Conservation (phyloP, 2,329 filamentous ascomycete genomes). For the Rhinocladiella similis region DNA sequence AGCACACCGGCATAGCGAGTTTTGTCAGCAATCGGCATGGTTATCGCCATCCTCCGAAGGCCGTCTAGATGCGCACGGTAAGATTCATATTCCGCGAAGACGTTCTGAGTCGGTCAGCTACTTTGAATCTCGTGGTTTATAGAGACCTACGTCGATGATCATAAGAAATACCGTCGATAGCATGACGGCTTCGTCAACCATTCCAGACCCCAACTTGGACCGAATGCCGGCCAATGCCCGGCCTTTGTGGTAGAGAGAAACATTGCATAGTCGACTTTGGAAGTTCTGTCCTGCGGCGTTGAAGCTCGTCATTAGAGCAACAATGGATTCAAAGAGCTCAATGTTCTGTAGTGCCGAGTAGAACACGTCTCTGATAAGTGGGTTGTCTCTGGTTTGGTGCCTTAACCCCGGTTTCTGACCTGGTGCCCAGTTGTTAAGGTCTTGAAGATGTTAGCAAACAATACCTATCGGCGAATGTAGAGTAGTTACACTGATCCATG, state of each 20-base stretch:
- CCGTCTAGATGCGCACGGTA: conserved; percentile 19
- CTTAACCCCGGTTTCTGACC: conserved; percentile 18
- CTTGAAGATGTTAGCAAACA: conserved; percentile 8
- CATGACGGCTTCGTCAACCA: conserved; percentile 20
- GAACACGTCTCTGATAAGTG: conserved; percentile 21
- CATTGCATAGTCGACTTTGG: conserved; percentile 8
- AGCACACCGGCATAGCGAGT: conserved; percentile 9
- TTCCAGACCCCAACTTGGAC: conserved; percentile 11
- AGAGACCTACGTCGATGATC: conserved; percentile 21
- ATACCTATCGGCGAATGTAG: neutral
- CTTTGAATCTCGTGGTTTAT: no score
- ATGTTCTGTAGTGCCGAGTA: conserved; percentile 17
- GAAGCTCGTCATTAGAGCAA: conserved; percentile 21
- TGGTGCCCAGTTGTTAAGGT: conserved; percentile 18
- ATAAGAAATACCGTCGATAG: conserved; percentile 22
- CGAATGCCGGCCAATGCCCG: conserved; percentile 16
- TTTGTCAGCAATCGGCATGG: neutral
- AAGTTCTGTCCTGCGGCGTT: conserved; percentile 16
- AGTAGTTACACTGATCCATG: conserved; percentile 17
- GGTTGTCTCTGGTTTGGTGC: conserved; percentile 21
- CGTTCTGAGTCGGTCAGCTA: conserved; percentile 11
- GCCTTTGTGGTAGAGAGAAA: conserved; percentile 18
- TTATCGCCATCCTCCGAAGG: conserved; percentile 17
- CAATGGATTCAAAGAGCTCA: conserved; percentile 20
- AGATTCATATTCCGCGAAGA: conserved; percentile 19